These are phyloP conservation scores for Diplocarpon rosae DNA, from an alignment of 2,329 filamentous ascomycete species.

Conservation along the genomic window DNA sequence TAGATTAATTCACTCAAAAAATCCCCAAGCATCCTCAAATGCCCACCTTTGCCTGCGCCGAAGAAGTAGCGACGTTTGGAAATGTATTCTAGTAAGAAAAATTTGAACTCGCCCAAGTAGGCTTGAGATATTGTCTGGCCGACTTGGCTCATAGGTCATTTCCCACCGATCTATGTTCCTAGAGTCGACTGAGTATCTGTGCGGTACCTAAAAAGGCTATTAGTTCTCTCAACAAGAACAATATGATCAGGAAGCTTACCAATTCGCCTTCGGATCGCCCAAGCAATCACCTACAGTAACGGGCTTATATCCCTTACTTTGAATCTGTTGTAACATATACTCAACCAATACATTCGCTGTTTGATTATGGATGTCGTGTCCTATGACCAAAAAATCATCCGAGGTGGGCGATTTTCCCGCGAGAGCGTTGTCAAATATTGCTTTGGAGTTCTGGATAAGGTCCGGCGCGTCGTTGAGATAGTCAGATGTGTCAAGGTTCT, in stretches of 20 bases:
- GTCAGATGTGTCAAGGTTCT: conserved; percentile 36
- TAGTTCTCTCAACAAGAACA: no score
- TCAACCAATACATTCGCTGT: conserved; percentile 25
- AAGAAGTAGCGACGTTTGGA: no score
- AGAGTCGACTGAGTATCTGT: no score
- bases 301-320: conserved; percentile 26
- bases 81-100: no score
- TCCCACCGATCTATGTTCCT: no score
- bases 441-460: conserved; percentile 35
- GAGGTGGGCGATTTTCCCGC: conserved; percentile 8
- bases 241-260: conserved; percentile 27
- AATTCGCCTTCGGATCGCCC: conserved; percentile 31
- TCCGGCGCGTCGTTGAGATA: conserved; percentile 35
- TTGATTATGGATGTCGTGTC: conserved; percentile 30
- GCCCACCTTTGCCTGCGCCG: no score
- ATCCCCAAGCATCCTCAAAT: no score
- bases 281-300: conserved; percentile 37
- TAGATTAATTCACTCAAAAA: no score
- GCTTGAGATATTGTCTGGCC: no score
- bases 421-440: conserved; percentile 25
- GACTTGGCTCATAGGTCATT: no score
- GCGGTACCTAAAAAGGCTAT: no score
- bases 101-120: no score
- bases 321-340: conserved; percentile 26
- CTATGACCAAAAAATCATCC: conserved; percentile 36